Evolutionary conservation across 1,284 basidiomycete species (phyloP).

Genomic region (Trichosporon faecale): DNA sequence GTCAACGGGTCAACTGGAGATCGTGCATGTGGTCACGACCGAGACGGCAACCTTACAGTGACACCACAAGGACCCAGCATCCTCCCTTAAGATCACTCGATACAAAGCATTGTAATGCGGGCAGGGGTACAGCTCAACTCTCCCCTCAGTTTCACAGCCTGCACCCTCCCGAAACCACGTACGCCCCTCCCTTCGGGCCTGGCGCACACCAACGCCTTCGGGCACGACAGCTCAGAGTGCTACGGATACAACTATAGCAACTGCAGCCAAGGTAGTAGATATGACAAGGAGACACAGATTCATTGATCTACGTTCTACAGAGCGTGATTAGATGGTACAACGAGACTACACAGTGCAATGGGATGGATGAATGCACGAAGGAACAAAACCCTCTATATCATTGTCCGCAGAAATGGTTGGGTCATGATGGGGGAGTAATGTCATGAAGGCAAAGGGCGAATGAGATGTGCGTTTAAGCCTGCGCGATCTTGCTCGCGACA

Average conservation of each 20-base stretch:
- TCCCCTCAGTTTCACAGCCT: background rate
- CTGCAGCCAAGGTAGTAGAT: background rate
- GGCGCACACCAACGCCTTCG: background rate
- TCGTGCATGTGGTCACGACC: background rate
- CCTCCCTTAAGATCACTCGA: background rate
- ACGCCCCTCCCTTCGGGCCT: background rate
- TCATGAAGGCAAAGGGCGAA: background rate
- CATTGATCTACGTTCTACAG: conserved; percentile 27
- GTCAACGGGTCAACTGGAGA: background rate
- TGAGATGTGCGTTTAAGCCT: conserved; percentile 35
- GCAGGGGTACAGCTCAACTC: background rate
- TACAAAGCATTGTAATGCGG: background rate
- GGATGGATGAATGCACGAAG: conserved; percentile 13
- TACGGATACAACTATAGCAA: background rate
- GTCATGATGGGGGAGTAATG: conserved; percentile 10
- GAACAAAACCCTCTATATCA: conserved; percentile 18
- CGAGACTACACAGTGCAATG: conserved; percentile 23
- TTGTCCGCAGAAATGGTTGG: conserved; percentile 19
- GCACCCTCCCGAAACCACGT: background rate
- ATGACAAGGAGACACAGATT: conserved; percentile 16
- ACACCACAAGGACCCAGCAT: background rate
- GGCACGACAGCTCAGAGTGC: background rate
- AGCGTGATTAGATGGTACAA: conserved; percentile 26
- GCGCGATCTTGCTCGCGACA: conserved; percentile 51
- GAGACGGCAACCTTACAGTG: background rate